These are phyloP conservation scores for Lachancea waltii DNA, from an alignment of 805 yeast species.

Conservation along the genomic window DNA sequence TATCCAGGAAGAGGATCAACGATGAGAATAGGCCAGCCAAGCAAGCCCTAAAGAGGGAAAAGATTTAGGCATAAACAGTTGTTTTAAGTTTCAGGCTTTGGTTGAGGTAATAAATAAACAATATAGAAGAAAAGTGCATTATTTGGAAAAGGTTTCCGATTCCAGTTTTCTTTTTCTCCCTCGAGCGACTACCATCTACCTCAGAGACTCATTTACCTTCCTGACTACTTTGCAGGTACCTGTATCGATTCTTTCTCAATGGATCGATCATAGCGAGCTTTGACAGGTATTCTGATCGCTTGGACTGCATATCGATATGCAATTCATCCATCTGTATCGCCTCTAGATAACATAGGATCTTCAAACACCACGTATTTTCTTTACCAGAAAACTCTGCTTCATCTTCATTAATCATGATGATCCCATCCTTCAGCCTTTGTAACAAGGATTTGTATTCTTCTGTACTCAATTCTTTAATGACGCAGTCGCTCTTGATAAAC, in stretches of 20 bases:
- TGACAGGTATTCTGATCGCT: constrained; percentile 27
- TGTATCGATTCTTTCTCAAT: constrained; percentile 53
- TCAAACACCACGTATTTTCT: constrained; percentile 74
- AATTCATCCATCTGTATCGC: constrained; percentile 25
- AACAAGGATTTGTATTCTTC: constrained; percentile 37
- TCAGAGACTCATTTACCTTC: too few relatives aligned
- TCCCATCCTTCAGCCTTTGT: constrained; percentile 38
- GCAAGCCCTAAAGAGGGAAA: constrained; percentile 4
- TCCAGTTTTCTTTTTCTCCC: too few relatives aligned
- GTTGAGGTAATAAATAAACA: neutral
- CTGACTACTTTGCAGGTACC: constrained; percentile 35
- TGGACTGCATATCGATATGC: constrained; percentile 32
- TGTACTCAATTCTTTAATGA: constrained; percentile 18
- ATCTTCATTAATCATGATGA: constrained; percentile 60
- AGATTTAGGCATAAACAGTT: neutral
- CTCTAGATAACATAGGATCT: constrained; percentile 46
- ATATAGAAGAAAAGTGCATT: neutral
- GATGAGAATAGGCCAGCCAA: constrained; percentile 4
- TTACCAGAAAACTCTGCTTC: constrained; percentile 62
- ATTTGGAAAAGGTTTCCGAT: too few relatives aligned
- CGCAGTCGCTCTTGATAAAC: constrained; percentile 44
- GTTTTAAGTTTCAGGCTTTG: neutral
- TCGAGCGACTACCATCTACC: too few relatives aligned
- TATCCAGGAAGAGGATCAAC: constrained; percentile 15
- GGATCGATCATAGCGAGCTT: constrained; percentile 55